Percentiles rank a stretch among this genome's conserved stretches.
Conservation (phyloP, 192 early-diverging fungal genomes). For the Rhizoclosmatium sp. region DNA sequence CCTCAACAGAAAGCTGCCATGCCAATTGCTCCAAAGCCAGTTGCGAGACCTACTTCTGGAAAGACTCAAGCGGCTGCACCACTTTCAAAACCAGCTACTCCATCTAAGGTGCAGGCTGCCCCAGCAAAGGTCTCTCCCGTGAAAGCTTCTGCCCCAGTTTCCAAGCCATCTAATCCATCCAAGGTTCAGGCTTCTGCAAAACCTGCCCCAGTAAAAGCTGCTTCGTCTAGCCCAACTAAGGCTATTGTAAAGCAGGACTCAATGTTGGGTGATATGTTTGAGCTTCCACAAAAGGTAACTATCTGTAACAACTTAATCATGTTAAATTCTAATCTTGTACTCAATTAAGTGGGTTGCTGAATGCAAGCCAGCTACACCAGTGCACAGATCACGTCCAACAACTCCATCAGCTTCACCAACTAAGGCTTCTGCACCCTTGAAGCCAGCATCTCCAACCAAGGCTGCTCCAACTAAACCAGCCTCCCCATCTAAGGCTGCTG, state of each 20-base stretch:
- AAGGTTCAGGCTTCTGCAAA: constrained; percentile 15
- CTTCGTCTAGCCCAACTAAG: neutral
- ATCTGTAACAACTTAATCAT: neutral
- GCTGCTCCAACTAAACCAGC: neutral
- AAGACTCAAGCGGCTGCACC: constrained; percentile 17
- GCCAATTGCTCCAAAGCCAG: constrained; percentile 9
- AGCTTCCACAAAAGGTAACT: constrained; percentile 15
- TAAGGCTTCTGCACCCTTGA: neutral
- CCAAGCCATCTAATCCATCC: neutral
- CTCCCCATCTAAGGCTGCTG: neutral
- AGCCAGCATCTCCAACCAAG: constrained; percentile 19
- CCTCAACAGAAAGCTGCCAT: constrained; percentile 13
- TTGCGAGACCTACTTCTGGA: constrained; percentile 18
- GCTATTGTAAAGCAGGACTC: constrained; percentile 11
- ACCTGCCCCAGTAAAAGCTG: constrained; percentile 15
- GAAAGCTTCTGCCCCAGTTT: neutral
- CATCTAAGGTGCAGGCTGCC: constrained; percentile 6
- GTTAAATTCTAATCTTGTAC: neutral
- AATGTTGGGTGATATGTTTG: constrained; percentile 28
- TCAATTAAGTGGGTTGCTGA: neutral
- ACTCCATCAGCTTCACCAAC: neutral
- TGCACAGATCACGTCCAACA: neutral
- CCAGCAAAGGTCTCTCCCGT: neutral
- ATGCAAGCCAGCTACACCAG: constrained; percentile 5
- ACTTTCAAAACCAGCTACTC: neutral